Conservation (phyloP, 225 moss, liverwort and hornwort species). For the Takakia lepidozioides region DNA sequence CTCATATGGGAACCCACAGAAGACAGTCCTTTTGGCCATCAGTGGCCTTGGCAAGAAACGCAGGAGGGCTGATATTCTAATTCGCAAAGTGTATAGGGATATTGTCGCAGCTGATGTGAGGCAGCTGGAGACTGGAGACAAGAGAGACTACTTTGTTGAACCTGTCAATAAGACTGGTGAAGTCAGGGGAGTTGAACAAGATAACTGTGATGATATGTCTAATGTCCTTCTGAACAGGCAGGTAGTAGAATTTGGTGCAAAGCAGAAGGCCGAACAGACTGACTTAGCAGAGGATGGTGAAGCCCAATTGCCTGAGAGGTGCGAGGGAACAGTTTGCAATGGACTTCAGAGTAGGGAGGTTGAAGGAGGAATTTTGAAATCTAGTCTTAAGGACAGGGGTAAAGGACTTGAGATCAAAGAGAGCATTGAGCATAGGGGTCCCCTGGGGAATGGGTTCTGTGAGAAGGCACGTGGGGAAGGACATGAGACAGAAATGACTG, state of each 20-base stretch:
- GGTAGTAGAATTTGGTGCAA: not conserved
- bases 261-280: too few species aligned
- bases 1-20: slow-evolving; percentile 32
- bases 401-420: too few species aligned
- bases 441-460: not conserved
- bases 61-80: slow-evolving; percentile 22
- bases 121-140: slow-evolving; percentile 3
- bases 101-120: slow-evolving; percentile 5
- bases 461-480: not conserved
- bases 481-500: not conserved
- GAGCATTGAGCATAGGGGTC: too few species aligned
- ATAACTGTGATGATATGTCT: not conserved
- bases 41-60: slow-evolving; percentile 15
- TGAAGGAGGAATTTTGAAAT: too few species aligned
- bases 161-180: slow-evolving; percentile 3
- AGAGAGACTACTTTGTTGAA: slow-evolving; percentile 1
- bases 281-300: too few species aligned
- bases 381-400: too few species aligned
- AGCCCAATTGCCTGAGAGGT: too few species aligned
- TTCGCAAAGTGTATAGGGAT: slow-evolving; percentile 38
- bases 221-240: not conserved
- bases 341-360: too few species aligned
- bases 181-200: slow-evolving; percentile 5
- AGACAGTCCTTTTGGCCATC: slow-evolving; percentile 20
- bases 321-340: too few species aligned